Base-by-base conservation (phyloP, 1,284 basidiomycete genomes). In the Trichosporon sp. region DNA sequence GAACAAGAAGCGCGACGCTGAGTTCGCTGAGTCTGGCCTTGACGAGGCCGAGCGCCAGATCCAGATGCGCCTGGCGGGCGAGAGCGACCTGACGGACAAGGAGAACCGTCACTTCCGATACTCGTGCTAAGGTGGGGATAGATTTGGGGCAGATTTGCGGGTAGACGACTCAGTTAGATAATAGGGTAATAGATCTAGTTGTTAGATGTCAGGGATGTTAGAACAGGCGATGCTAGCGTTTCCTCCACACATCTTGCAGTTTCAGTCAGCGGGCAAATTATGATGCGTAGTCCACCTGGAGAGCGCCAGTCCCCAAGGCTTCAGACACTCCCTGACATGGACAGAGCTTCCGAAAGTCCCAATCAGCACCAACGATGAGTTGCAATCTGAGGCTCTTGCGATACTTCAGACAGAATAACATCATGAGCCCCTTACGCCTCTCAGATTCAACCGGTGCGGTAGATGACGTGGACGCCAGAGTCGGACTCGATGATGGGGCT, bases 391-490 rank as follows among this genome's bases (percentile, higher is more conserved):
- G n/a, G n/a, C n/a, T n/a, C n/a, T n/a, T n/a, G n/a, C n/a, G n/a
- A n/a, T 44, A n/a, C 49, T 54, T 54, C 49, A 52, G 49, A 54
- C 49, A 54, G 14, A 13, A 31, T 54, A 54, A 6, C 49, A 54
- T 54, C n/a, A n/a, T n/a, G n/a, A n/a, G n/a, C n/a, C n/a, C n/a
- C n/a, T n/a, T 54, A 31, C 49, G 19, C 27, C 27, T 52, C 27
- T 33, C n/a, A n/a, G n/a, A n/a, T 13, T 32, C 80, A 96, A 10
- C 84, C 93, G 56, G 93, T 96, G 71, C 95, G 86, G 79, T 95
- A 82, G 74, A 99, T 92, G 70, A 98, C 78, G 80, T 99, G 96
- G 13, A 96, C 91, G n/a, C 96, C 96, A 70, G 91, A 95, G 73
- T 98, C 95, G 40, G 95, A 91, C 73, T 88, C 87, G 76, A 98